Evolutionary conservation across 2,329 filamentous ascomycete species (phyloP), one percentile per base, ranked within the genome.

Genomic region (Aspergillus ustus): DNA sequence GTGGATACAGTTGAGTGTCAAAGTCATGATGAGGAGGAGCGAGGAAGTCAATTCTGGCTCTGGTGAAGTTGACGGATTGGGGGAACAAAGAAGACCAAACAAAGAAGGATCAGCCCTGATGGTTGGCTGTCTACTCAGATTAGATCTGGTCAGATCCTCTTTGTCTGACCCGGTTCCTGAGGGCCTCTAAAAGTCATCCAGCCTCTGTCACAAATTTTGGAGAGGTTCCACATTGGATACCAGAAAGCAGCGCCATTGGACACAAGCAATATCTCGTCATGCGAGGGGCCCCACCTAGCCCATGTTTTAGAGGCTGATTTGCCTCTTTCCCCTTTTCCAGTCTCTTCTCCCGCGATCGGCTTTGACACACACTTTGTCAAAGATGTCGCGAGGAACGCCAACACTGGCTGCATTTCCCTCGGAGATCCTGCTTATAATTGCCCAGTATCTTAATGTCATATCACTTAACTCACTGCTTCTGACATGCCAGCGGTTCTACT

Each of bases 341-440:
- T 37, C 15, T 37, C 15, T 40, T 17, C 34, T 40, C 11, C 34
- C 11, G 3, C 34, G 34, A 40, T 15, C 13, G 5, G 34, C 34
- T 11, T 11, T 15, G 34, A 13, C 15, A 11, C 8, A 15, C 34
- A 5, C 15, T 15, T 37, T 37, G 15, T 2, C 34, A 13, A 13
- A 40, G 9, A 40, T 40, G 34, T 40, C 34, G 15, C 28, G 40
- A 40, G 51, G 44, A 34, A 17, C 46, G 22, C 54, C n/a, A 34
- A 44, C 45, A 8, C 28, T 57, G n/a, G 46, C 20, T 34, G 20
- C 7, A 5, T 20, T 57, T 15, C 55, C 55, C 46, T 50, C 55
- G 6, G 55, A 57, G 48, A 40, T 57, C 19, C 43, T 57, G 46
- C 20, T 57, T n/a, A 19, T 51, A 4, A 57, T 57, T 22, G 55